Base-by-base conservation (phyloP, 495 filamentous ascomycete genomes). In the Poronia punctata region DNA sequence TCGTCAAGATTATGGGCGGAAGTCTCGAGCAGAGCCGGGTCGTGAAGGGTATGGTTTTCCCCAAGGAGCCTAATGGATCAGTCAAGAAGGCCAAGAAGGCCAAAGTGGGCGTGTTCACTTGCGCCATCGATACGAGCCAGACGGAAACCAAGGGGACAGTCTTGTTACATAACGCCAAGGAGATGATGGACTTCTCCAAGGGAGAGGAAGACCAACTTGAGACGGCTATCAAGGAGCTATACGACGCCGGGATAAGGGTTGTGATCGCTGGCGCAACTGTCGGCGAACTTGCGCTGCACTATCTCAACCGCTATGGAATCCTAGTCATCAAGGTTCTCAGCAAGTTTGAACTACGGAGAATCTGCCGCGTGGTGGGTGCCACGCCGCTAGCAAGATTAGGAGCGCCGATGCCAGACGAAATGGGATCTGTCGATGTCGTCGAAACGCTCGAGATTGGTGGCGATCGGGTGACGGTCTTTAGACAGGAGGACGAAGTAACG, bases 121-220 rank as follows among this genome's bases (percentile, higher is more conserved):
- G 93, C 71, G 81, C 93, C 27, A 86, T 99, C 63, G 93, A 99
- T 59, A 90, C 76, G 66, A 84, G 76, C 53, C 88, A 95, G 74
- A 99, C 93, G 19, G 93, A 99, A 67, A 99, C 93, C 52, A 99
- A 99, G 72, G 93, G 93, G n/a, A 99, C 93, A 11, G 93, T 99
- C n/a, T 70, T 99, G 25, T 60, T 99, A 46, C 86, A 97, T 65
- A 97, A 95, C 56, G 89, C 90, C 20, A 85, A 95, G 69, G 93
- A 99, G 66, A 96, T 99, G 87, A 70, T 96, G 42, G 82, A 97
- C 60, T 99, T 95, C 70, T 94, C 87, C 38, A 94, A 92, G 68
- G 93, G 92, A 19, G 93, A 99, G 64, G 93, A 99, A 64, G 71
- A 68, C 35, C 92, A 94, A 53, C 77, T 99, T 18, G 93, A 97